Evolutionary conservation across 306 rosid genomes (phyloP), one percentile per base, ranked within the genome.

Genomic region (Psophocarpus tetragonolobus): DNA sequence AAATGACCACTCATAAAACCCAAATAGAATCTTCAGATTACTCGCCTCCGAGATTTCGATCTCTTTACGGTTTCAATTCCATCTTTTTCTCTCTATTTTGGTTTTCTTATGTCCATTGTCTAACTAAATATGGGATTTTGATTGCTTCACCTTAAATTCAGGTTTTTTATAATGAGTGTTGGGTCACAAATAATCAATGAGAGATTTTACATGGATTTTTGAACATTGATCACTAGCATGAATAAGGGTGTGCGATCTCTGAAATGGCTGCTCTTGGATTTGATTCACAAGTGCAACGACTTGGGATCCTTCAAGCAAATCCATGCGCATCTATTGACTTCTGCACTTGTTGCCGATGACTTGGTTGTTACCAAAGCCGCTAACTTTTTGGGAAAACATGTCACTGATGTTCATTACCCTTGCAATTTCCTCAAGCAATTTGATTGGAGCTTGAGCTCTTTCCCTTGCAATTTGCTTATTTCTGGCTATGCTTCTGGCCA

Each of bases 1-100:
- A 84, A 82, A 50, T 92, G 97, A 96, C 98, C 98, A 2, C 3
- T 62, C 56, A 81, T 95, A 85, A 90, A 91, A 82, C 88, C 97
- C 42, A 95, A 95, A 75, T 78, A 74, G 38, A 84, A 89, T 84
- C 89, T 92, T 18, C 92, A 82, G 48, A 84, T 86, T 38, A 82
- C 62, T 33, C 89, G 51, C 23, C 73, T 95, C 61, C 90, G 89
- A 70, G 89, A 89, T n/a, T 32, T 65, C 51, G 87, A 95, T 88
- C 99, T 95, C 5, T 92, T 92, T 68, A 86, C 94, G 67, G 99
- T 95, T 75, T 54, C 84, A 70, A 58, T 79, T 35, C 58, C 27
- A 60, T 45, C 81, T 48, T 76, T 39, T 11, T 51, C 27, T 51
- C 68, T 60, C 27, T 32, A 5, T 14, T 17, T 21, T 58, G 4